These are phyloP conservation scores for Hibiscus trionum DNA, from an alignment of 345 rosid genomes.

Conservation along the genomic window DNA sequence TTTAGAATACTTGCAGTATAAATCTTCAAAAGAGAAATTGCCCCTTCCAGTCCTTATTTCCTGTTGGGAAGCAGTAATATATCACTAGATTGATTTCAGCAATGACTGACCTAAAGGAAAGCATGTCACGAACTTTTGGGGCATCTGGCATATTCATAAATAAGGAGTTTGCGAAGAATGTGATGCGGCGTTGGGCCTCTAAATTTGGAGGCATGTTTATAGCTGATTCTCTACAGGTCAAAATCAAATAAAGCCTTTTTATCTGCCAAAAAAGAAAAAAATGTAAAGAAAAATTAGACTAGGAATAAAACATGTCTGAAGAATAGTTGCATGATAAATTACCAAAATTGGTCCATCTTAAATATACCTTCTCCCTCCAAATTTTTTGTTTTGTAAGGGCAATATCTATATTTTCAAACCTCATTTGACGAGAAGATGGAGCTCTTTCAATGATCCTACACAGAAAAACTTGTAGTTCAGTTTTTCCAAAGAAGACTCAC, in stretches of 20 bases:
- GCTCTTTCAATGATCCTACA: slow-evolving; percentile 51
- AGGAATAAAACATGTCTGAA: slow-evolving; percentile 6
- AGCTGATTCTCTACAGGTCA: slow-evolving; percentile 63
- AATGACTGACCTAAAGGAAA: slow-evolving; percentile 66
- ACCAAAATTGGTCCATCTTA: no score
- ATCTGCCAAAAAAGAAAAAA: slow-evolving; percentile 29
- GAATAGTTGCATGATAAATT: no score
- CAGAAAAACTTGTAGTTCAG: slow-evolving; percentile 10
- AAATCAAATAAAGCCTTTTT: slow-evolving; percentile 34
- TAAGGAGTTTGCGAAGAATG: slow-evolving; percentile 93
- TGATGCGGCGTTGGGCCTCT: slow-evolving; percentile 96
- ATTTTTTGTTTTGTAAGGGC: no score
- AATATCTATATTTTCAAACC: no score
- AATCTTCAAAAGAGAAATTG: no score
- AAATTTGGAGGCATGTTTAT: slow-evolving; percentile 80
- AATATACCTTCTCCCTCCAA: no score
- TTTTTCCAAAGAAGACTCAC: slow-evolving; percentile 7
- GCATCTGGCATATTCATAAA: slow-evolving; percentile 92
- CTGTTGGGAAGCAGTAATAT: no score
- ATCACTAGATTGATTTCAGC: no score
- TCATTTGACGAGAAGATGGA: no score
- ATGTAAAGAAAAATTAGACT: background rate
- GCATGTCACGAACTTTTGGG: slow-evolving; percentile 81
- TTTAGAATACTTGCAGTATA: no score
- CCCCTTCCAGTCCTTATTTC: no score